phyloP scores from a whole-genome alignment of 345 rosid genomes.

The Lepidium sativum region DNA sequence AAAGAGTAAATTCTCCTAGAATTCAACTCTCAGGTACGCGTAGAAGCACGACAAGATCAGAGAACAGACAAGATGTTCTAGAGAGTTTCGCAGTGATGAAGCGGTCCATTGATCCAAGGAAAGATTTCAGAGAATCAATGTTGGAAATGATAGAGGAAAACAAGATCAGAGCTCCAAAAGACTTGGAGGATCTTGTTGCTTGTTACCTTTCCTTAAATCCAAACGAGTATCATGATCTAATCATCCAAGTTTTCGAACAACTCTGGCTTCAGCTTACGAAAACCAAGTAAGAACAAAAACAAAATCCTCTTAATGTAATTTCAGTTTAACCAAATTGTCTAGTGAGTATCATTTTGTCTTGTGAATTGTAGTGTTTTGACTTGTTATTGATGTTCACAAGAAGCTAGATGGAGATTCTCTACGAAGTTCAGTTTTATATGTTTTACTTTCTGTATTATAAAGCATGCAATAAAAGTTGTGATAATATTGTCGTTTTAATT shows the following conservation, averaged over 20 bases:
- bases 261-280: constrained; percentile 43
- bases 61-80: constrained; percentile 27
- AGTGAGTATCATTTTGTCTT: background rate
- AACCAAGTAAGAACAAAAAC: background rate
- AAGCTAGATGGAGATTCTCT: constrained; percentile 7
- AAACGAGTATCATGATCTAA: constrained; percentile 54
- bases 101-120: constrained; percentile 62
- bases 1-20: constrained; percentile 50
- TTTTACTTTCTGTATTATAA: background rate
- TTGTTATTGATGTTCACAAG: constrained; percentile 14
- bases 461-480: constrained; percentile 12
- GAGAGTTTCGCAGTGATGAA: constrained; percentile 61
- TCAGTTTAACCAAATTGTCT: background rate
- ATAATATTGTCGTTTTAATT: constrained; percentile 18
- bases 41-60: constrained; percentile 28
- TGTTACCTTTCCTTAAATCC: constrained; percentile 72
- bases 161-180: constrained; percentile 51
- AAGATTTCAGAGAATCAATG: constrained; percentile 85
- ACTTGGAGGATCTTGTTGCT: constrained; percentile 82
- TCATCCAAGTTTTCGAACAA: constrained; percentile 71
- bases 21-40: constrained; percentile 28
- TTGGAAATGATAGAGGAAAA: constrained; percentile 83
- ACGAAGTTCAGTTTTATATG: background rate
- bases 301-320: background rate
- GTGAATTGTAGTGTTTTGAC: constrained; percentile 11